Base-by-base conservation (phyloP, 164 flowering plant species). In the Warburgia ugandensis region DNA sequence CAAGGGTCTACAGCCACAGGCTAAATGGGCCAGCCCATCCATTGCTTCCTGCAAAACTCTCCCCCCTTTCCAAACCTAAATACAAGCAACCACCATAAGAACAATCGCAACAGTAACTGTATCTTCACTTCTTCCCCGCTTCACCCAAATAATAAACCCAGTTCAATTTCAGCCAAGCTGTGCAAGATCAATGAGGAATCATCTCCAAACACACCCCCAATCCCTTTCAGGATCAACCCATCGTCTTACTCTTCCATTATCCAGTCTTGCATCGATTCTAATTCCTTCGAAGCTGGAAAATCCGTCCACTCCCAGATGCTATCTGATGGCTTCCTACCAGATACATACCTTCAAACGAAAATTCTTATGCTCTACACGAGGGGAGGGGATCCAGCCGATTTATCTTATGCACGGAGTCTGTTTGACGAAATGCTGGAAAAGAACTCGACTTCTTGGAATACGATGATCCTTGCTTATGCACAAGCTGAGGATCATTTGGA, bases 361-460 rank as follows among this genome's bases (percentile, higher is more conserved):
- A 26, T 55, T 16, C 33, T 45, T 17, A 36, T 55, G 50, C 51
- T 45, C n/a, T 36, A 55, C 10, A 43, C 28, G 0, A 45, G 51
- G 14, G 13, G 31, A 6, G 50, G 59, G 7, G 25, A 27, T 26
- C 36, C 21, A 10, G 12, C 22, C 1, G 48, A 45, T 45, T 6
- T 45, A n/a, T 1, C 19, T 16, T 4, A 6, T 7, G 59, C 50
- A 5, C 23, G 59, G 31, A 29, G 36, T 13, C 20, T 55, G 51
- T 45, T 45, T 36, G 51, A 42, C 5, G 30, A 54, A 30, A 54
- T 54, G 49, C 16, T 20, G 23, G 31, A 54, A 5, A 16, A 30
- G 6, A 45, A 45, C 51, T 32, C 51, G 14, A 45, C 59, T 5
- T 32, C 59, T 33, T 55, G 59, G 59, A 55, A 55, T 29, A 45